Evolutionary conservation across 768 basidiomycete genomes (phyloP).

Genomic region (Termitomyces sp.): DNA sequence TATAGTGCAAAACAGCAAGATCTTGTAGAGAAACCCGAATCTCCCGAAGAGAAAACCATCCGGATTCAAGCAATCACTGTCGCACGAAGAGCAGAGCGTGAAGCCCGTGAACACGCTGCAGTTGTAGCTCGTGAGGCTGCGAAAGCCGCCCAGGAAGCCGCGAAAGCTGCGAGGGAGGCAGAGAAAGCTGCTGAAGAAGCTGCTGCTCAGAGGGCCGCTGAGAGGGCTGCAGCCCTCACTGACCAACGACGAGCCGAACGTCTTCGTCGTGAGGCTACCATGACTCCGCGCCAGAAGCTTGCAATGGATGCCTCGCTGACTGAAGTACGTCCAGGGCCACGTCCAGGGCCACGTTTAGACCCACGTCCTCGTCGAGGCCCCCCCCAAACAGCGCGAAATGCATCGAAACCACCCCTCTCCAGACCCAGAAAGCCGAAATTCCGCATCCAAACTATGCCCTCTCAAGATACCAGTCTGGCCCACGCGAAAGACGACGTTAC

Average conservation of each 20-base stretch:
- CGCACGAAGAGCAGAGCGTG: constrained; percentile 1
- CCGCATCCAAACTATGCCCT: neutral
- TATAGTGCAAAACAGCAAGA: neutral
- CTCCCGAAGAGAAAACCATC: neutral
- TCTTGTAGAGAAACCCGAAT: neutral
- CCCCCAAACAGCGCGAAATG: neutral
- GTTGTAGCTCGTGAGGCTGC: neutral
- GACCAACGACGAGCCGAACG: constrained; percentile 21
- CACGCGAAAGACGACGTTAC: constrained; percentile 15
- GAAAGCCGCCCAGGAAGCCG: neutral
- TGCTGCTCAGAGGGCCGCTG: neutral
- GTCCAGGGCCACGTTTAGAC: too few relatives aligned
- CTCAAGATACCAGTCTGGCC: constrained; percentile 1
- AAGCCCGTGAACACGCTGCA: constrained; percentile 1
- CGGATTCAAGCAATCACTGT: neutral
- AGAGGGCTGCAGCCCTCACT: constrained; percentile 6
- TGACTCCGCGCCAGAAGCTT: neutral
- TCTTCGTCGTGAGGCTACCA: constrained; percentile 15
- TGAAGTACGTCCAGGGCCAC: neutral
- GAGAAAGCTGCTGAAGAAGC: neutral
- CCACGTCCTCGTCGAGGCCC: neutral
- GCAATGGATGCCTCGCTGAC: neutral
- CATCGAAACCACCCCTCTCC: neutral
- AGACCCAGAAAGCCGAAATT: neutral
- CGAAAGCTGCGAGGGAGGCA: neutral